phyloP scores from a whole-genome alignment of 176 grass and related monocot species.

The Poa pratensis region DNA sequence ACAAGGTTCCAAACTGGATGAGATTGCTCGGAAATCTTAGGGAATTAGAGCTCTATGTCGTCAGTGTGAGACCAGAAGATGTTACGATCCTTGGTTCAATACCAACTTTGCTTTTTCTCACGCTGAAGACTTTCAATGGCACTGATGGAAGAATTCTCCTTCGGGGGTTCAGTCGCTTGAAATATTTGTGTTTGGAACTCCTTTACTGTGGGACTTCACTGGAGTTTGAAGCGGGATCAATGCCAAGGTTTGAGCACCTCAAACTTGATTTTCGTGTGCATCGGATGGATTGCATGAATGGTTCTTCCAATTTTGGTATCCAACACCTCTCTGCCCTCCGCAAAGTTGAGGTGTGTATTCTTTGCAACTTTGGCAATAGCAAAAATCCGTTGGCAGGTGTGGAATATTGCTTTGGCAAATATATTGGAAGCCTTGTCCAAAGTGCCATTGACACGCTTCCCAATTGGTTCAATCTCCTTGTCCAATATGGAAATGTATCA shows the following conservation, averaged over 20 bases:
- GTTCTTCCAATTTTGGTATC: conserved; percentile 14
- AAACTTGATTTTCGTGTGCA: background rate
- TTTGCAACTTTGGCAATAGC: background rate
- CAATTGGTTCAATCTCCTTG: background rate
- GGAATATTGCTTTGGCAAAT: background rate
- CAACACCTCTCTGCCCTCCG: conserved; percentile 15
- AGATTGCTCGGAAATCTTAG: background rate
- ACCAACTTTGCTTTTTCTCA: background rate
- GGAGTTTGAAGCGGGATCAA: conserved; percentile 18
- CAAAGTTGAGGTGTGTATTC: conserved; percentile 7
- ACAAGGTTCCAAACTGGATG: conserved; percentile 32
- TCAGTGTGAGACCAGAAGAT: conserved; percentile 1
- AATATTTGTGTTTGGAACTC: background rate
- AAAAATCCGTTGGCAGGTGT: background rate
- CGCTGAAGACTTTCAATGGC: background rate
- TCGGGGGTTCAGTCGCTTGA: conserved; percentile 29
- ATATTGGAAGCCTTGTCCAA: background rate
- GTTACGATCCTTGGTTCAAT: conserved; percentile 31
- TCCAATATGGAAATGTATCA: background rate
- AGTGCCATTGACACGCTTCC: background rate
- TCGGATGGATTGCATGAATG: background rate
- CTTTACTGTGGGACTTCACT: background rate
- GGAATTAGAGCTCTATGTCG: background rate
- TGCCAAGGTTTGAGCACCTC: conserved; percentile 13
- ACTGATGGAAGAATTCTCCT: conserved; percentile 4